These are phyloP conservation scores for Protomyces arabidopsidicola DNA, from an alignment of 1,139 yeast species.

Conservation along the genomic window DNA sequence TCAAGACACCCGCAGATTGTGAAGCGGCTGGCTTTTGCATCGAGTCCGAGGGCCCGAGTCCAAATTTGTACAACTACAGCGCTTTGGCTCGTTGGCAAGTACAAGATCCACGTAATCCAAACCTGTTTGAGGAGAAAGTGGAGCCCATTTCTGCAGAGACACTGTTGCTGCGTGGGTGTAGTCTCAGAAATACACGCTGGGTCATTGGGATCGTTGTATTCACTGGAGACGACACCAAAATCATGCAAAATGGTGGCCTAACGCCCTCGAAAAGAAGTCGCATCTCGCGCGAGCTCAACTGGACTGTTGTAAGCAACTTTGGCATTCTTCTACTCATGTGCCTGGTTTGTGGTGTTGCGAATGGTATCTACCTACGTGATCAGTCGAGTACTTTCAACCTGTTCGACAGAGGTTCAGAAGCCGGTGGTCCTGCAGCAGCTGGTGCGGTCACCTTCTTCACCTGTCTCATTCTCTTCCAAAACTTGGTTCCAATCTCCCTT, in stretches of 20 bases:
- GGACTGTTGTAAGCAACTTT: conserved; percentile 66
- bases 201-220: conserved; percentile 81
- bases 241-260: conserved; percentile 86
- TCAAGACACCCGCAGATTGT: conserved; percentile 66
- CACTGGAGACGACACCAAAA: conserved; percentile 87
- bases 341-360: conserved; percentile 73
- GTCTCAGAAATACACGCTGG: conserved; percentile 92
- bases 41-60: conserved; percentile 87
- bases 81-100: conserved; percentile 68
- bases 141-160: conserved; percentile 81
- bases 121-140: conserved; percentile 35
- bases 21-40: conserved; percentile 73
- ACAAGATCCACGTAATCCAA: conserved; percentile 32
- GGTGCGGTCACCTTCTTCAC: conserved; percentile 87
- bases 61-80: conserved; percentile 75
- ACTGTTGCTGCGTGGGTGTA: conserved; percentile 79
- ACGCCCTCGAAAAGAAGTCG: conserved; percentile 87
- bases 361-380: conserved; percentile 66
- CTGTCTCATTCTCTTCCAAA: conserved; percentile 79
- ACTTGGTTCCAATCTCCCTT: conserved; percentile 89
- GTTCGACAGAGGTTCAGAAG: conserved; percentile 68
- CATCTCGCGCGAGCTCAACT: conserved; percentile 76
- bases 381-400: conserved; percentile 54
- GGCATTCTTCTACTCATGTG: conserved; percentile 68
- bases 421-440: conserved; percentile 63